These are phyloP conservation scores for Salix arbutifolia DNA, from an alignment of 345 rosid genomes.

Conservation along the genomic window DNA sequence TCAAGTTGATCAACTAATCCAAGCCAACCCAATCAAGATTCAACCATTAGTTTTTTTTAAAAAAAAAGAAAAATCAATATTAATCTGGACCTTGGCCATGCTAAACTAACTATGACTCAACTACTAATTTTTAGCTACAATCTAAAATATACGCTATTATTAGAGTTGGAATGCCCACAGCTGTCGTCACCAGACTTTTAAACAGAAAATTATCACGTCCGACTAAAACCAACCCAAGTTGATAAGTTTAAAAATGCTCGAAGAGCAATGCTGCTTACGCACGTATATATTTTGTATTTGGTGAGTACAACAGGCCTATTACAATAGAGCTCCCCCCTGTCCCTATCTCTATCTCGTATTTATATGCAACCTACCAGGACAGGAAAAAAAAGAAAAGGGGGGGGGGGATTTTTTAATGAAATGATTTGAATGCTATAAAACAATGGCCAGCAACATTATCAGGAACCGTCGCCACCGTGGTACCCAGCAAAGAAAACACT, in stretches of 20 bases:
- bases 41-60: no score
- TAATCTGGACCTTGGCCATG: no score
- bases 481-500: not conserved
- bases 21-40: no score
- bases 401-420: not conserved
- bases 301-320: slow-evolving; percentile 3
- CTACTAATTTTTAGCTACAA: no score
- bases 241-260: not conserved
- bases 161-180: no score
- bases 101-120: no score
- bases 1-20: no score
- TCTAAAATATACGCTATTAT: no score
- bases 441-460: not conserved
- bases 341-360: not conserved
- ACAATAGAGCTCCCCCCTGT: not conserved
- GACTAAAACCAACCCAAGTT: no score
- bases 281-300: not conserved
- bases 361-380: not conserved
- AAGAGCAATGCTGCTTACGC: not conserved
- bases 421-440: not conserved
- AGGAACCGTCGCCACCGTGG: not conserved
- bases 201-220: no score
- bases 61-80: no score
- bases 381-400: not conserved
- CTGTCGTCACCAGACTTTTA: no score